phyloP scores from a whole-genome alignment of 1,284 basidiomycete species.

The Rhodotorula sp. region DNA sequence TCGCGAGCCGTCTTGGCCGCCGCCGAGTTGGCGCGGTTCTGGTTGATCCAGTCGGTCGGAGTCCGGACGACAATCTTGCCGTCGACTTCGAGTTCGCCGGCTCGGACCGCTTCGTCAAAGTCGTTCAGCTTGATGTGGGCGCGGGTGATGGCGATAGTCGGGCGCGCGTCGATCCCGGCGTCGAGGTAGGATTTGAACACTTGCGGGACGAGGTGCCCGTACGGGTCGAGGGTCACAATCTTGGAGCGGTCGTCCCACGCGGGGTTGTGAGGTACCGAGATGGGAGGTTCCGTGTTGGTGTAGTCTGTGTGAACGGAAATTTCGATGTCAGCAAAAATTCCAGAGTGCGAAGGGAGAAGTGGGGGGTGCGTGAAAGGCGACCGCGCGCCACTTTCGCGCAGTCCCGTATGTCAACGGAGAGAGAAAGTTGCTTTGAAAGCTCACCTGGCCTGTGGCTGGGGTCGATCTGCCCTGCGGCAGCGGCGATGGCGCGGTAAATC shows the following conservation, averaged over 20 bases:
- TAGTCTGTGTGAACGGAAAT: slow-evolving; percentile 56
- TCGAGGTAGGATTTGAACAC: slow-evolving; percentile 60
- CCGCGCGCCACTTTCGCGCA: no score
- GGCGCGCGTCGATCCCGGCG: slow-evolving; percentile 64
- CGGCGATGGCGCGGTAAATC: slow-evolving; percentile 87
- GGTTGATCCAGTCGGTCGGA: slow-evolving; percentile 43
- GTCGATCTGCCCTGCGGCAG: slow-evolving; percentile 83
- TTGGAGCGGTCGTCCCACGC: slow-evolving; percentile 76
- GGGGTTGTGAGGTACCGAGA: slow-evolving; percentile 74
- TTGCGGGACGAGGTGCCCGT: slow-evolving; percentile 83
- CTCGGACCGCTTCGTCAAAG: slow-evolving; percentile 72
- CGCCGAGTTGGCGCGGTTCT: slow-evolving; percentile 50
- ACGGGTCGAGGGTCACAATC: slow-evolving; percentile 94
- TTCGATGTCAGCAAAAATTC: neutral
- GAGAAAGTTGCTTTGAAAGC: neutral
- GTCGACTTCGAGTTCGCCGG: slow-evolving; percentile 73
- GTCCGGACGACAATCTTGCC: slow-evolving; percentile 69
- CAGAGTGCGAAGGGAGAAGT: neutral
- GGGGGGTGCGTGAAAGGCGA: no score
- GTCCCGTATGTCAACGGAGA: no score
- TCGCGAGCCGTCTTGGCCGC: slow-evolving; percentile 38
- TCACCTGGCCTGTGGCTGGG: slow-evolving; percentile 57
- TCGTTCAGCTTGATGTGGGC: slow-evolving; percentile 83
- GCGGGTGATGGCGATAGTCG: slow-evolving; percentile 85
- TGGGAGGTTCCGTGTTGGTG: slow-evolving; percentile 81